Percentiles rank a stretch among this genome's conserved stretches.
These are phyloP conservation scores for Eudorina sp. DNA, from an alignment of 139 green algal species.

Conservation along the genomic window DNA sequence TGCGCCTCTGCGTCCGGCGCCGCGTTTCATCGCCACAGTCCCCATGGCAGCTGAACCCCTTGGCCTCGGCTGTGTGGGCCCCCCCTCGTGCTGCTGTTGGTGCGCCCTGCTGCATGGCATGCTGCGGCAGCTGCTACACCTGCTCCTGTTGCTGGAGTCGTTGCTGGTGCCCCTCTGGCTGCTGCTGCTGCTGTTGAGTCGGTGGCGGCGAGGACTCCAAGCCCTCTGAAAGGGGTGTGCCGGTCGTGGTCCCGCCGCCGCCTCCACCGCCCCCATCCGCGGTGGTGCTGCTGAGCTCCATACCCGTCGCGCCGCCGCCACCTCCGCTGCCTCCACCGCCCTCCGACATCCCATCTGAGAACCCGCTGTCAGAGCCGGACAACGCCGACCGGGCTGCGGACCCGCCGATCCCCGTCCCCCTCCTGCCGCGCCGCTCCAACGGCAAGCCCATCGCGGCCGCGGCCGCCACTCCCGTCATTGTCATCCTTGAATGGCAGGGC, in stretches of 20 bases:
- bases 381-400: neutral
- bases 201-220: too few species aligned
- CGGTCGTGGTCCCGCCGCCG: neutral
- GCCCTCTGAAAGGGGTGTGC: neutral
- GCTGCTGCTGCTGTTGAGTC: neutral
- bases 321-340: conserved; percentile 7
- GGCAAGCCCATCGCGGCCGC: neutral
- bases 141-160: neutral
- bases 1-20: too few species aligned
- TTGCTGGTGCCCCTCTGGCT: neutral
- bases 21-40: too few species aligned
- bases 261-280: neutral
- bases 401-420: neutral
- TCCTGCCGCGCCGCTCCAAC: neutral
- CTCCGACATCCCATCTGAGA: conserved; percentile 11
- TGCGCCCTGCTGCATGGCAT: too few species aligned
- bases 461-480: neutral
- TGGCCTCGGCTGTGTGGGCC: too few species aligned
- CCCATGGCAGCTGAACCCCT: too few species aligned
- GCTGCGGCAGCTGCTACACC: too few species aligned
- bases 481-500: too few species aligned
- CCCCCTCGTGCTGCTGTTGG: too few species aligned
- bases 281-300: conserved; percentile 32
- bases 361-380: neutral
- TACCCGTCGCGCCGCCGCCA: neutral